Evolutionary conservation across 306 rosid genomes (phyloP), one percentile per base, ranked within the genome.

Genomic region (Begonia peltatifolia): DNA sequence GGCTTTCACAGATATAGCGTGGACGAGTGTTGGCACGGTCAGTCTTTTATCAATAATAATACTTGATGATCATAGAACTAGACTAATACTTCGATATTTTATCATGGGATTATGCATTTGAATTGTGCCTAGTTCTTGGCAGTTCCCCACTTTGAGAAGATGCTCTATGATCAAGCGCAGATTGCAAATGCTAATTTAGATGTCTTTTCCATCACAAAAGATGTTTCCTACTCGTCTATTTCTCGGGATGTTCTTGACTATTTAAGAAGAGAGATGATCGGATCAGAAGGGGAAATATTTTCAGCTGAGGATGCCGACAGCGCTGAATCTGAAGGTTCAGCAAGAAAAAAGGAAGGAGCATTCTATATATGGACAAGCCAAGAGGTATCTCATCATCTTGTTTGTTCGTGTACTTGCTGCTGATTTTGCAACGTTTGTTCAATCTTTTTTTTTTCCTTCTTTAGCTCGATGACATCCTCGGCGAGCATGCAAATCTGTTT

Each of bases 261-360:
- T 57, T 74, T 89, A 68, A 78, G 87, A 74, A 82, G 97, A 74
- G 90, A 80, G 55, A 89, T 85, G 97, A 76, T 85, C 50, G 97
- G 97, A 68, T 81, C 83, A 47, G 80, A 85, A 53, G 97, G 95
- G 41, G 90, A 89, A 83, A 85, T 89, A 25, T 89, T 72, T 83
- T 89, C 97, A n/a, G 97, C 97, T 43, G 97, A 89, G 82, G 97
- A 89, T 65, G 95, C 97, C 67, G 97, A 89, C 54, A 89, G 95
- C 73, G 90, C 95, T n/a, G 97, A 89, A 67, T 60, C 64, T 41
- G 94, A 80, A 60, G 93, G 78, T 59, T 72, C 83, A 56, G 48
- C 78, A 41, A 78, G 72, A 55, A 89, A 84, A 64, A 89, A 84
- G 57, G 95, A 84, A 78, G 95, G 97, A 60, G 83, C 90, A 68